Conservation (phyloP, 345 rosid species). For the Psidium guajava region DNA sequence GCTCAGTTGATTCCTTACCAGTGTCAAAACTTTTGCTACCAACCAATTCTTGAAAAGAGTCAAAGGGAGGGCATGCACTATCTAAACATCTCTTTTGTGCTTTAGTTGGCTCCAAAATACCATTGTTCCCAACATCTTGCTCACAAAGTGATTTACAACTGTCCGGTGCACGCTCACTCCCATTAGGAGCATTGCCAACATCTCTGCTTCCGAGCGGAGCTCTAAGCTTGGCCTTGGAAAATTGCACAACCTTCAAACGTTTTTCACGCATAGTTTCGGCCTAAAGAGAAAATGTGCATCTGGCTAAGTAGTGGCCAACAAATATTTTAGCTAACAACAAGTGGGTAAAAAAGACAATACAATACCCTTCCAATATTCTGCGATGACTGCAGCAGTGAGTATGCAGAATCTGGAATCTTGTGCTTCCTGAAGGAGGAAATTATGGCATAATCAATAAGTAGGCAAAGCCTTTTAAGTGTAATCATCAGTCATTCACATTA, state of each 20-base stretch:
- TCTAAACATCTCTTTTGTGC: not conserved
- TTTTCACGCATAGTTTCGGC: constrained; percentile 49
- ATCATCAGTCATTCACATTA: not conserved
- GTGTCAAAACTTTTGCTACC: not conserved
- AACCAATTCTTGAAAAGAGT: not conserved
- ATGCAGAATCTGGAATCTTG: constrained; percentile 51
- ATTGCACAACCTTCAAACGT: constrained; percentile 42
- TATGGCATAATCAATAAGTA: not conserved
- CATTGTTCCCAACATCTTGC: not conserved
- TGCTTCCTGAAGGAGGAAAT: constrained; percentile 36
- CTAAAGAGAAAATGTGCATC: constrained; percentile 14
- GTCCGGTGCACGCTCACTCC: not conserved
- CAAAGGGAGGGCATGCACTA: not conserved
- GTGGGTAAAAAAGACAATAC: constrained; percentile 5
- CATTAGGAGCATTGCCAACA: not conserved
- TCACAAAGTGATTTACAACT: not conserved
- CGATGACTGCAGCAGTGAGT: constrained; percentile 56
- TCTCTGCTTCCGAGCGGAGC: constrained; percentile 10
- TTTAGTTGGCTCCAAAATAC: not conserved
- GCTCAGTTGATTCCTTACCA: not conserved
- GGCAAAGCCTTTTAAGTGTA: not conserved
- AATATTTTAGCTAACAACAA: not conserved
- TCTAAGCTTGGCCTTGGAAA: constrained; percentile 48
- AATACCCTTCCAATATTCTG: constrained; percentile 53
- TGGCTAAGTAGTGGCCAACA: not conserved